Evolutionary conservation across 208 protist species (phyloP).

Genomic region (Tritrichomonas foetus): DNA sequence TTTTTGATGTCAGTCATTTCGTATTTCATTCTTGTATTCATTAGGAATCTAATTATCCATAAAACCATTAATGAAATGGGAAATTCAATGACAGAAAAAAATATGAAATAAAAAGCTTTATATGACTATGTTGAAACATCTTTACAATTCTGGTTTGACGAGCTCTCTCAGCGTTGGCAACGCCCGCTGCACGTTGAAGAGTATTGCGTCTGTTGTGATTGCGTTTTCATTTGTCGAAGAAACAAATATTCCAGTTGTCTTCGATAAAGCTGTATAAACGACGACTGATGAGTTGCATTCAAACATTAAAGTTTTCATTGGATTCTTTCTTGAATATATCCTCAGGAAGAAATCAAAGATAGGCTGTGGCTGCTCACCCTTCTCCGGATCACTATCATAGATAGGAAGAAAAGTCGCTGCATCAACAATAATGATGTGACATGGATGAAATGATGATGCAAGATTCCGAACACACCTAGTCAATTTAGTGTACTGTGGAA

Average conservation of each 20-base stretch:
- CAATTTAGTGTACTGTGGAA: background rate
- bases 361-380: background rate
- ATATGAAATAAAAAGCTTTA: no score
- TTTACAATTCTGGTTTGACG: no score
- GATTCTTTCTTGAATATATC: background rate
- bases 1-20: no score
- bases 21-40: no score
- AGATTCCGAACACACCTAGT: background rate
- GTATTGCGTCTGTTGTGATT: background rate
- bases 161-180: background rate
- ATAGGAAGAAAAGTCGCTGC: background rate
- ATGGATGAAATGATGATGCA: background rate
- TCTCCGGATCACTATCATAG: background rate
- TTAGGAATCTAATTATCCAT: no score
- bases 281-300: background rate
- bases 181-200: background rate
- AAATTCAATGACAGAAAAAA: no score
- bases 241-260: slow-evolving; percentile 2
- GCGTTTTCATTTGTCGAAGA: background rate
- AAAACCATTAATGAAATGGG: no score
- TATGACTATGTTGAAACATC: no score
- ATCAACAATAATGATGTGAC: background rate
- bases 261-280: background rate
- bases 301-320: background rate
- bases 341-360: slow-evolving; percentile 5